Base-by-base conservation (phyloP, 192 early-diverging fungal species). In the Coemansia sp. region DNA sequence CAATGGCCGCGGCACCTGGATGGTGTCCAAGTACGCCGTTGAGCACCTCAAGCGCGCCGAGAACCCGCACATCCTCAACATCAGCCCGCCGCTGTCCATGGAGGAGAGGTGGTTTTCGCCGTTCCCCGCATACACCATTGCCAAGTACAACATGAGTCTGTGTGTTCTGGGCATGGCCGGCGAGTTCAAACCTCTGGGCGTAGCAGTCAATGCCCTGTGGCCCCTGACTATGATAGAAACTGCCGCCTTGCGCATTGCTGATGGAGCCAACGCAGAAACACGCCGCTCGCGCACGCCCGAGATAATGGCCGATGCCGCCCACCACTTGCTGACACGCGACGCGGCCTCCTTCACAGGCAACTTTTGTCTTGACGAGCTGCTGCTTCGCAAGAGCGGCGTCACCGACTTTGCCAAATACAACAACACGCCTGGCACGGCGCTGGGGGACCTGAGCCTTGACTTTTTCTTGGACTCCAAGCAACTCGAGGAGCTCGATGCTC, bases 291-390 rank as follows among this genome's bases (percentile, higher is more conserved):
- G 75, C 50, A 65, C 49, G 26, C 77, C 85, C 5, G 83, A 84
- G 40, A 90, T 92, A 45, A 88, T 90, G 85, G 85, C 88, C 1
- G 90, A 92, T 66, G 90, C 90, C 0, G 88, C 88, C 8, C 68
- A 82, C 41, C 32, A 78, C 31, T 76, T 92, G 18, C 65, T 90
- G 40, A 71, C 63, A 43, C 82, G 88, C 71, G 62, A 79, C 17
- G 38, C 77, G 13, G 35, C 57, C 22, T 53, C 60, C 39, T 86
- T 85, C 47, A 76, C 78, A 0, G 87, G 86, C 54, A 81, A 91
- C 42, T 87, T 91, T 61, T 78, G 79, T 42, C 81, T 93, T n/a
- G 91, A 93, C 59, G 89, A 90, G 74, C 51, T 84, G 47, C 70
- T 93, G 26, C 76, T 93, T 63, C 77, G 89, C 62, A 71, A 79